A percentile compares a stretch with the other conserved stretches of the same genome.
These are phyloP conservation scores for Aschersonia sp. DNA, from an alignment of 2,329 filamentous ascomycete species.

Conservation along the genomic window DNA sequence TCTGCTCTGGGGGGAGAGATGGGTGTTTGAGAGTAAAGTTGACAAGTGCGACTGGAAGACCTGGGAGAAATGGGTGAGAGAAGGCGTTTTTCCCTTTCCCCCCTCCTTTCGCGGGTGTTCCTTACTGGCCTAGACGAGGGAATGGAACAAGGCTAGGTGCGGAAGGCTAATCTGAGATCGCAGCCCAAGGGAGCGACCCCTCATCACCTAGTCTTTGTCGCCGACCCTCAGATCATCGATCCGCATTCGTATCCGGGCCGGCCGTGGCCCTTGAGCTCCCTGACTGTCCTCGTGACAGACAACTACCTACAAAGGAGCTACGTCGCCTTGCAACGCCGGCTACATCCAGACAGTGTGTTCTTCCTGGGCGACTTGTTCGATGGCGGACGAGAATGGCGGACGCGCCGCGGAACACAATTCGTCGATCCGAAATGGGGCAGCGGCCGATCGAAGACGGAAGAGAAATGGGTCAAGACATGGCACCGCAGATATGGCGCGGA, in stretches of 20 bases:
- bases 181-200: conserved; percentile 67
- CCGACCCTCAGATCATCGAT: conserved; percentile 85
- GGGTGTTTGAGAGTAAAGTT: conserved; percentile 58
- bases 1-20: conserved; percentile 75
- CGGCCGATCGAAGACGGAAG: conserved; percentile 34
- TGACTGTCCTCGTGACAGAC: conserved; percentile 57
- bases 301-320: conserved; percentile 80
- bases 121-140: neutral
- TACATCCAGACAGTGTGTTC: conserved; percentile 76
- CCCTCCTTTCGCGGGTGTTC: neutral
- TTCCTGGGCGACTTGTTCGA: conserved; percentile 94
- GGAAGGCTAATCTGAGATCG: neutral
- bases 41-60: conserved; percentile 63
- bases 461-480: conserved; percentile 46
- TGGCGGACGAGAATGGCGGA: conserved; percentile 89
- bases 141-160: neutral
- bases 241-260: conserved; percentile 88
- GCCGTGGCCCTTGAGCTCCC: conserved; percentile 39
- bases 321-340: conserved; percentile 54
- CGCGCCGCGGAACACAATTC: conserved; percentile 39
- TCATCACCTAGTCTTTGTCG: conserved; percentile 71
- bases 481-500: conserved; percentile 62
- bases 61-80: conserved; percentile 84
- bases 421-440: conserved; percentile 44
- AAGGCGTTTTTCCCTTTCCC: neutral